Conservation (phyloP, 2,329 filamentous ascomycete species). For the Ascochyta fabae region DNA sequence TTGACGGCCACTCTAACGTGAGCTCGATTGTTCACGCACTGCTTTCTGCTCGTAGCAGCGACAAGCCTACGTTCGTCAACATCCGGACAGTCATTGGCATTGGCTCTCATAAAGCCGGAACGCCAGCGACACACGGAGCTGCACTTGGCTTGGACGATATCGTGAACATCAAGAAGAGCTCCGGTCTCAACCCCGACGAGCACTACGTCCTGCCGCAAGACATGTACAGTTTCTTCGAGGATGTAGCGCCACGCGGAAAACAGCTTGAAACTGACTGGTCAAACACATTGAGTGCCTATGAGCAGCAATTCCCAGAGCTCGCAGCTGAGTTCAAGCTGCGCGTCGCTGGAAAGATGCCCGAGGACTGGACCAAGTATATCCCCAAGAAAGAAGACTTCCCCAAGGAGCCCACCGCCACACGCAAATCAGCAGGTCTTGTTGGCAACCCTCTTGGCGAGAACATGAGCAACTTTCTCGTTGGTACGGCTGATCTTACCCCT, state of each 20-base stretch:
- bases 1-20: constrained; percentile 61
- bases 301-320: constrained; percentile 56
- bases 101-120: constrained; percentile 45
- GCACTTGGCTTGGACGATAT: constrained; percentile 5
- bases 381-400: constrained; percentile 55
- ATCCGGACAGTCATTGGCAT: constrained; percentile 62
- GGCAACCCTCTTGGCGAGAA: constrained; percentile 71
- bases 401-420: constrained; percentile 55
- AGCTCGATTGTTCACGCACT: constrained; percentile 56
- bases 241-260: constrained; percentile 55
- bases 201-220: constrained; percentile 54
- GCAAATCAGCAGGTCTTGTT: constrained; percentile 58
- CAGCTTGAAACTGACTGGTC: constrained; percentile 58
- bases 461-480: constrained; percentile 89
- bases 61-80: constrained; percentile 64
- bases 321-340: constrained; percentile 57
- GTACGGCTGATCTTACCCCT: constrained; percentile 64
- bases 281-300: constrained; percentile 52
- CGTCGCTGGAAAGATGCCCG: constrained; percentile 55
- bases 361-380: constrained; percentile 58
- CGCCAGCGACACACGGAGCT: constrained; percentile 6
- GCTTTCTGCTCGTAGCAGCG: constrained; percentile 50
- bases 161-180: constrained; percentile 50
- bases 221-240: constrained; percentile 55
- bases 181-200: constrained; percentile 57